A percentile compares a stretch with the other conserved stretches of the same genome.
Conservation (phyloP, 108 stramenopile species). For the Cyclotella atomus region DNA sequence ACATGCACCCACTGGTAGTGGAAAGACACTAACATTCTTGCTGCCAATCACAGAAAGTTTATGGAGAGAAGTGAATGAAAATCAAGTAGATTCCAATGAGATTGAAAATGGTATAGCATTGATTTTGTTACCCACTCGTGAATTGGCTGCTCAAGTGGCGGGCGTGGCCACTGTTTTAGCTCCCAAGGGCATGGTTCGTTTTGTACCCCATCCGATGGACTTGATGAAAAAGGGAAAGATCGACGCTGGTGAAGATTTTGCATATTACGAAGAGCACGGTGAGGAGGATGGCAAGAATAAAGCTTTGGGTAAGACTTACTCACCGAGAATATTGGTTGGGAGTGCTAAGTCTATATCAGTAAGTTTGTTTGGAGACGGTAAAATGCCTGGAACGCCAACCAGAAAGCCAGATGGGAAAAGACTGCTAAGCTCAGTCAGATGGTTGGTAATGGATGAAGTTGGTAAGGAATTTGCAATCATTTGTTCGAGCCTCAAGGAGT, state of each 20-base stretch:
- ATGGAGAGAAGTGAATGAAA: constrained; percentile 60
- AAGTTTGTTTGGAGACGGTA: constrained; percentile 72
- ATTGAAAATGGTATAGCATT: constrained; percentile 53
- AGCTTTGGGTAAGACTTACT: constrained; percentile 9
- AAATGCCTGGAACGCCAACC: constrained; percentile 82
- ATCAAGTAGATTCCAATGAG: constrained; percentile 34
- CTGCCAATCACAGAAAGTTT: constrained; percentile 83
- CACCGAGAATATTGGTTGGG: constrained; percentile 76
- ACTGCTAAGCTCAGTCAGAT: constrained; percentile 60
- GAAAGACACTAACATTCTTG: constrained; percentile 86
- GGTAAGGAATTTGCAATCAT: constrained; percentile 16
- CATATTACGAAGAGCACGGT: constrained; percentile 42
- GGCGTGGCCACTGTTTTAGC: constrained; percentile 81
- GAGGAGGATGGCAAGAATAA: constrained; percentile 28
- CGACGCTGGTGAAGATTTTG: constrained; percentile 47
- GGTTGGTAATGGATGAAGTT: constrained; percentile 87
- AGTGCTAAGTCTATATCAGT: constrained; percentile 80
- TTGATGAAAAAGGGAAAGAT: constrained; percentile 55
- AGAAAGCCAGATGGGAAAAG: constrained; percentile 78
- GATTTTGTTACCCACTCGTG: constrained; percentile 92
- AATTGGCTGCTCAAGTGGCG: constrained; percentile 93
- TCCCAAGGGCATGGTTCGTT: constrained; percentile 85
- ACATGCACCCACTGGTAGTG: constrained; percentile 84
- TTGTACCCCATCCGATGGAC: constrained; percentile 78
- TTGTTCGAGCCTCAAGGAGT: too few relatives aligned